A percentile compares a stretch with the other conserved stretches of the same genome.
phyloP scores from a whole-genome alignment of 2,329 filamentous ascomycete genomes.

The Bipolaris victoriae region DNA sequence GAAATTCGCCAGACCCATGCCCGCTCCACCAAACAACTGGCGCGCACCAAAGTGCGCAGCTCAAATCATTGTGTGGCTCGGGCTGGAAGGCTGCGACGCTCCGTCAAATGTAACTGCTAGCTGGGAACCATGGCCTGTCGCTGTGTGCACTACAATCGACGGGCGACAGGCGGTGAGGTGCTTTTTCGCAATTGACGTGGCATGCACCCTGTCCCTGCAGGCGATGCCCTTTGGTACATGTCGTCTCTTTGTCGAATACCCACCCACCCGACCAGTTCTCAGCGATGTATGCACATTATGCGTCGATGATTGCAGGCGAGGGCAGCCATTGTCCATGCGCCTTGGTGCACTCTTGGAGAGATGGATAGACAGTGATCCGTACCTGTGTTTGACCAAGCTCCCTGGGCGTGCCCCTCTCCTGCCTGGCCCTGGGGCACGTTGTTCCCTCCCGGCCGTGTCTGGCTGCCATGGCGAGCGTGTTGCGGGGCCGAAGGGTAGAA shows the following conservation, averaged over 20 bases:
- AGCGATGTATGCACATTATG: background rate
- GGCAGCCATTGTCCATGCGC: background rate
- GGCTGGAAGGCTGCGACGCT: constrained; percentile 7
- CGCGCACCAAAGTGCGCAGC: constrained; percentile 13
- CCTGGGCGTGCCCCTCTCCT: constrained; percentile 43
- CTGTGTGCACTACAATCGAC: constrained; percentile 4
- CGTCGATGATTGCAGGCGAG: background rate
- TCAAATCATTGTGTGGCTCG: constrained; percentile 7
- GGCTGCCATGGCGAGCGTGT: constrained; percentile 50
- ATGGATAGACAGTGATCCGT: constrained; percentile 27
- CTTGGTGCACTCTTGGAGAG: constrained; percentile 2
- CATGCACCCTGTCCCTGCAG: constrained; percentile 17
- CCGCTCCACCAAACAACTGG: constrained; percentile 16
- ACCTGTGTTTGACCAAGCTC: constrained; percentile 48
- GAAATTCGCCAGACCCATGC: constrained; percentile 27
- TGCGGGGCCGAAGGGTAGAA: constrained; percentile 51
- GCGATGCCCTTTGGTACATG: constrained; percentile 13
- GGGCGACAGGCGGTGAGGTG: constrained; percentile 12
- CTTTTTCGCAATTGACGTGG: constrained; percentile 25
- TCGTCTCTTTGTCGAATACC: constrained; percentile 11
- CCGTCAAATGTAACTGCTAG: constrained; percentile 7
- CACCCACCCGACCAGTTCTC: constrained; percentile 8
- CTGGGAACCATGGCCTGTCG: constrained; percentile 7
- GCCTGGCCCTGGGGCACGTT: constrained; percentile 30
- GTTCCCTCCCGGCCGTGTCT: constrained; percentile 46